These are phyloP conservation scores for Termitomyces sp. DNA, from an alignment of 768 basidiomycete genomes.

Conservation along the genomic window DNA sequence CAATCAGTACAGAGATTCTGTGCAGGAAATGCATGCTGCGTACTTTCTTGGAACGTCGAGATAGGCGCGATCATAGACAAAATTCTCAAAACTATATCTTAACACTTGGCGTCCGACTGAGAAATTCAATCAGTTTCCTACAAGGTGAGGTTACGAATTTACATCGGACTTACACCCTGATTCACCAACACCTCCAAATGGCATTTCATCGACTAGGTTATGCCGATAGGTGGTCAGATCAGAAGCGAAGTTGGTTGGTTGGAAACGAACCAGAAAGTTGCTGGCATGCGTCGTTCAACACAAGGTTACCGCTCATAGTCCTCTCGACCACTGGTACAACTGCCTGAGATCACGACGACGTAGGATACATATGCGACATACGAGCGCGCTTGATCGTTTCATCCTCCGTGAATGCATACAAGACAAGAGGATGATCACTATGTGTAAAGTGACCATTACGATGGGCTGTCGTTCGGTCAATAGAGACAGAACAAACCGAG, in stretches of 20 bases:
- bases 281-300: constrained; percentile 60
- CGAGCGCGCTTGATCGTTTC: constrained; percentile 34
- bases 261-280: constrained; percentile 43
- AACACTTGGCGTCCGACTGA: constrained; percentile 53
- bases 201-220: constrained; percentile 29
- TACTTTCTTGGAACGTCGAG: constrained; percentile 52
- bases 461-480: neutral
- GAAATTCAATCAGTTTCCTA: neutral
- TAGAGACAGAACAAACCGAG: constrained; percentile 33
- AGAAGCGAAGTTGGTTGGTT: neutral
- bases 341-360: neutral
- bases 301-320: constrained; percentile 54
- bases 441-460: neutral
- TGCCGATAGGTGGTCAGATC: neutral
- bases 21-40: constrained; percentile 14
- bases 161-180: constrained; percentile 52
- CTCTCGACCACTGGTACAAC: constrained; percentile 41
- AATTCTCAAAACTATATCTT: constrained; percentile 52
- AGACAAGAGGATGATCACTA: constrained; percentile 56
- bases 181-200: constrained; percentile 55
- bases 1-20: neutral
- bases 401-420: constrained; percentile 63
- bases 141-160: neutral
- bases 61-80: constrained; percentile 45
- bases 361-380: constrained; percentile 16